Conservation (phyloP, 2,329 filamentous ascomycete genomes). For the Penicillium corylophilum region DNA sequence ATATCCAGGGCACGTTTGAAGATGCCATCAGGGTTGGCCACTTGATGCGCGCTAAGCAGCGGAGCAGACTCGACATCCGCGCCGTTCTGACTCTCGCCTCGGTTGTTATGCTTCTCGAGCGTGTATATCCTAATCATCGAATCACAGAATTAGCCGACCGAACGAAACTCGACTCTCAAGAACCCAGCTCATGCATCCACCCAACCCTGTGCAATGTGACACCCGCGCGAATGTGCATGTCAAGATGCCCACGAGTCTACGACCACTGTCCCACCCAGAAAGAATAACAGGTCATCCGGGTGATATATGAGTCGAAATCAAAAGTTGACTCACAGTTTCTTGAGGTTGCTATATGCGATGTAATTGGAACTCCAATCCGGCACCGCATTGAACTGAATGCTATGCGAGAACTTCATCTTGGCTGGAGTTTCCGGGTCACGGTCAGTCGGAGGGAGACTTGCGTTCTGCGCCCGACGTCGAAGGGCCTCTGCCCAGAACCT, state of each 20-base stretch:
- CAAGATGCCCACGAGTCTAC: not conserved
- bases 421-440: conserved; percentile 55
- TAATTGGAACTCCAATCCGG: conserved; percentile 99
- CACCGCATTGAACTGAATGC: conserved; percentile 98
- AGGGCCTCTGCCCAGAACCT: conserved; percentile 38
- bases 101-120: conserved; percentile 81
- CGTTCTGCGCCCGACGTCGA: conserved; percentile 21
- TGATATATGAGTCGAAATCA: conserved; percentile 1
- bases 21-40: conserved; percentile 71
- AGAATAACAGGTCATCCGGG: not conserved
- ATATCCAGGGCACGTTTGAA: conserved; percentile 80
- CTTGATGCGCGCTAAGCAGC: conserved; percentile 62
- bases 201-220: conserved; percentile 23
- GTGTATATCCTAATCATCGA: conserved; percentile 74
- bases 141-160: conserved; percentile 8
- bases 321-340: conserved; percentile 76
- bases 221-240: conserved; percentile 10
- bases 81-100: conserved; percentile 49
- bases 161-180: conserved; percentile 6
- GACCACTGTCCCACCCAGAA: not conserved
- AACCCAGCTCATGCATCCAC: conserved; percentile 8
- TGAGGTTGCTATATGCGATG: conserved; percentile 96
- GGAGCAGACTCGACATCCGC: conserved; percentile 82
- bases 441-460: conserved; percentile 9
- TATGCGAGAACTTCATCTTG: conserved; percentile 99